Base-by-base conservation (phyloP, 805 yeast species). In the Saccharomyces jurei region DNA sequence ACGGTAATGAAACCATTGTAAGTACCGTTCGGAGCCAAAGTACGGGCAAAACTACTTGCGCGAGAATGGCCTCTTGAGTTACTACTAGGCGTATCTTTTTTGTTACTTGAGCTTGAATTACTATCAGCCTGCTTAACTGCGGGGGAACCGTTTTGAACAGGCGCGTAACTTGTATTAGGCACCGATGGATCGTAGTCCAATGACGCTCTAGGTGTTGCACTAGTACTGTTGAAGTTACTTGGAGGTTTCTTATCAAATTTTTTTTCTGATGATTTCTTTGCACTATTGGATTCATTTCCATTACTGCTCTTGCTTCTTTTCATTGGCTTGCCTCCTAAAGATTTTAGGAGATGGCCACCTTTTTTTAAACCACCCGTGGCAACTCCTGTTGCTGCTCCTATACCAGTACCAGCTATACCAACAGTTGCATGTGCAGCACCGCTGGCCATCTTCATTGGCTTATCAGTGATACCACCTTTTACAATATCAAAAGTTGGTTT, bases 401-500 rank as follows among this genome's bases (percentile, higher is more conserved):
- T 71, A 21, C 74, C 69, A 13, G 74, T 79, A 25, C 74, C 77
- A 6, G 44, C 44, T 36, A 36, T 36, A 49, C 68, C 63, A 27
- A 63, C 64, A 30, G 60, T 59, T 29, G 71, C 73, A 48, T 77
- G 78, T 29, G 76, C 74, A 17, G 44, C 44, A 36, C 44, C 44
- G 17, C 44, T 36, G 10, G 44, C 44, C 25, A 36, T 36, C 62
- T 77, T 78, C 53, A 80, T 64, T 30, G 85, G 82, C 22, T 70
- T 76, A 36, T 74, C 77, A 9, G 79, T 69, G 27, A 77, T 61
- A 25, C 71, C 71, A 22, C 70, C 67, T 28, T 79, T 63, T 36
- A 71, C 74, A 51, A 72, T 62, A 22, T 78, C 80, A 53, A 84
- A 67, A 50, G 72, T 70, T n/a, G 92, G 89, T 67, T 86, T 80